Base-by-base conservation (phyloP, 768 basidiomycete genomes). In the Tephrocybe sp. region DNA sequence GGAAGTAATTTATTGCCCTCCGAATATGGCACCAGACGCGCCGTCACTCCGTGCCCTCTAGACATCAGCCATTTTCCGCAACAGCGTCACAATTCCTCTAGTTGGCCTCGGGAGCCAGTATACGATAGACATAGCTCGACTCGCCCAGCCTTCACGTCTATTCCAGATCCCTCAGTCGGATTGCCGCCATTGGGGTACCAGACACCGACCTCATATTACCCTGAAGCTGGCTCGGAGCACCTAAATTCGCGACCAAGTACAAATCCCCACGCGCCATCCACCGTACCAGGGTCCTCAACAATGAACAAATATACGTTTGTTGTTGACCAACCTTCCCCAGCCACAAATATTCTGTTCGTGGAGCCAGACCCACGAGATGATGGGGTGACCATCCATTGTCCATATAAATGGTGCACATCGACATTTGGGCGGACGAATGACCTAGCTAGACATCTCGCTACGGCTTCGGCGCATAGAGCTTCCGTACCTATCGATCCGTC, bases 351-450 rank as follows among this genome's bases (percentile, higher is more conserved):
- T 19, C 40, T 27, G 9, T 40, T 22, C 18, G 38, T 46, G 22
- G 28, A 38, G 16, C 34, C 19, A 9, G 28, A 50, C 34, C 24
- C 22, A 18, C 25, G 13, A 16, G 43, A 45, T 8, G 43, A 39
- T 26, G 48, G 42, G n/a, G 21, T 21, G 2, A 19, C 42, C 19
- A 51, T 55, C 21, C 46, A 30, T 9, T 64, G 63, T 49, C 56
- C 59, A 8, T 40, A 57, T 24, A 25, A 48, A 5, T 61, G 62
- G 52, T 66, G 65, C 53, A 51, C 40, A 13, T 53, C 57, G 30
- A 60, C 60, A 5, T 66, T 66, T 49, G 62, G 60, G 22, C 52
- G 65, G 21, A 30, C 36, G 13, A 57, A 61, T 38, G 63, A 66
- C 31, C 55, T 59, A 9, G 31, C 37, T 16, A 53, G 62, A 3